A percentile compares a stretch with the other conserved stretches of the same genome.
These are phyloP conservation scores for Dactylonectria estremocensis DNA, from an alignment of 2,329 filamentous ascomycete genomes.

Conservation along the genomic window DNA sequence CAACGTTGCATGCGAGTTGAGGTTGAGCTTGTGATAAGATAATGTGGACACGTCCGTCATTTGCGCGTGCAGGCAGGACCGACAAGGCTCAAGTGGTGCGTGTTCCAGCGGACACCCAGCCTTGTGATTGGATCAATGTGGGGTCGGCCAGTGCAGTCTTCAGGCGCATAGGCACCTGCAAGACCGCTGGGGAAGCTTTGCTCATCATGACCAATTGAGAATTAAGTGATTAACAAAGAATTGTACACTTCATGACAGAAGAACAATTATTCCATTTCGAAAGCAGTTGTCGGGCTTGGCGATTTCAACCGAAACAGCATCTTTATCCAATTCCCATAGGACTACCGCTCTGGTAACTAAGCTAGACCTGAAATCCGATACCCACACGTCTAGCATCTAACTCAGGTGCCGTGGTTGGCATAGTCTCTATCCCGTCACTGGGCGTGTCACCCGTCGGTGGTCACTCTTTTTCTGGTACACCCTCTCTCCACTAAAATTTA, in stretches of 20 bases:
- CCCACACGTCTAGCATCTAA: too few relatives aligned
- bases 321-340: too few relatives aligned
- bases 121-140: constrained; percentile 45
- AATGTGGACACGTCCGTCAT: constrained; percentile 39
- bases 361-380: too few relatives aligned
- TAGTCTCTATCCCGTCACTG: too few relatives aligned
- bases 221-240: too few relatives aligned
- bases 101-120: constrained; percentile 37
- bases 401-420: background rate
- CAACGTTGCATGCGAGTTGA: constrained; percentile 35
- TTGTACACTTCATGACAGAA: background rate
- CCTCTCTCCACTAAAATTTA: constrained; percentile 39
- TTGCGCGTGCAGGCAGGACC: constrained; percentile 19
- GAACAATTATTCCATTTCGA: too few relatives aligned
- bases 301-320: too few relatives aligned
- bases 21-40: constrained; percentile 38
- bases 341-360: too few relatives aligned
- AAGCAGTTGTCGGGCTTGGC: too few relatives aligned
- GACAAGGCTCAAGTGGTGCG: constrained; percentile 22
- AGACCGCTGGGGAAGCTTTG: background rate
- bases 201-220: too few relatives aligned
- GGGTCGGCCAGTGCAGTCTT: constrained; percentile 15
- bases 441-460: too few relatives aligned
- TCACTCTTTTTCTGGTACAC: too few relatives aligned
- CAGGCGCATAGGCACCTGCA: background rate